phyloP scores from a whole-genome alignment of 2,329 filamentous ascomycete species.

The Aspergillus novofumigatus region DNA sequence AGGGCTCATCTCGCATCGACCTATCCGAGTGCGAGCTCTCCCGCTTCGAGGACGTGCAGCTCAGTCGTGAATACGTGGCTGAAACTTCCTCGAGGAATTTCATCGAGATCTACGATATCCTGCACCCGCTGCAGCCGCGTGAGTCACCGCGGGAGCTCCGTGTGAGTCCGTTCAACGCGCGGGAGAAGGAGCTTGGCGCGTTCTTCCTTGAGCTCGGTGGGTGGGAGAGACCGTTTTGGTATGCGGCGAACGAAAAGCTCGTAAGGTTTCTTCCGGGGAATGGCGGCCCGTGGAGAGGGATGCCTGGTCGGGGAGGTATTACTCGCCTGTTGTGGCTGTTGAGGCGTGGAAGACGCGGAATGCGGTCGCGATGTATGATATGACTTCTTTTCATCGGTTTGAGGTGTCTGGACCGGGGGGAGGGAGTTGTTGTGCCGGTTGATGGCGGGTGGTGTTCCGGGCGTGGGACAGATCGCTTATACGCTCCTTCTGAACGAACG shows the following conservation, averaged over 20 bases:
- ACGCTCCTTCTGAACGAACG: slow-evolving; percentile 52
- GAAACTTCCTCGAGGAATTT: slow-evolving; percentile 61
- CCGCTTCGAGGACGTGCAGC: slow-evolving; percentile 60
- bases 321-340: slow-evolving; percentile 56
- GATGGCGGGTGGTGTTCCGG: slow-evolving; percentile 35
- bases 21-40: slow-evolving; percentile 57
- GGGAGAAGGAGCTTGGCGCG: slow-evolving; percentile 48
- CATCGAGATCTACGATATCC: slow-evolving; percentile 61
- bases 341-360: slow-evolving; percentile 64
- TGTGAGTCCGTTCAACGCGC: slow-evolving; percentile 54
- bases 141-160: slow-evolving; percentile 57
- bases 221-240: slow-evolving; percentile 64
- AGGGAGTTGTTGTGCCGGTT: slow-evolving; percentile 52
- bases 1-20: slow-evolving; percentile 53
- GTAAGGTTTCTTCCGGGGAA: slow-evolving; percentile 48
- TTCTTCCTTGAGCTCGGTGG: slow-evolving; percentile 57
- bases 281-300: slow-evolving; percentile 57
- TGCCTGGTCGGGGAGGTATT: slow-evolving; percentile 54
- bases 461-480: slow-evolving; percentile 51
- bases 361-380: slow-evolving; percentile 59
- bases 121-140: slow-evolving; percentile 58
- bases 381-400: slow-evolving; percentile 57
- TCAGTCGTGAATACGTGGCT: slow-evolving; percentile 51
- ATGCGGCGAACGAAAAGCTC: slow-evolving; percentile 52
- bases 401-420: slow-evolving; percentile 58